A percentile compares a stretch with the other conserved stretches of the same genome.
phyloP scores from a whole-genome alignment of 2,329 filamentous ascomycete genomes.

The Sporothrix phasma region DNA sequence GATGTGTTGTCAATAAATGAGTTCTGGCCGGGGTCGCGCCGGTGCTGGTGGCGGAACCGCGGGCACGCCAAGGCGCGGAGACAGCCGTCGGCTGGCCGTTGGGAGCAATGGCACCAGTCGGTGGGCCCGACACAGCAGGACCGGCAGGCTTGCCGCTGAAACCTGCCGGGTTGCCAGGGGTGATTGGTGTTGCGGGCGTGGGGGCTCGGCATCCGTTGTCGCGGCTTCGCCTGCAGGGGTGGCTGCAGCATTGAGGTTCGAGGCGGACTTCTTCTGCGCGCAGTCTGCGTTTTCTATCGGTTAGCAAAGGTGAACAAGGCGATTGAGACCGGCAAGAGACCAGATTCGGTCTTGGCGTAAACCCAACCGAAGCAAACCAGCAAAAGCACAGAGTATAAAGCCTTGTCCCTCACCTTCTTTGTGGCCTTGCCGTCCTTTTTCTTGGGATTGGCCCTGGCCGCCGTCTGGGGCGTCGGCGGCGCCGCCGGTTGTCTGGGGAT shows the following conservation, averaged over 20 bases:
- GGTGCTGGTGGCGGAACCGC: slow-evolving; percentile 34
- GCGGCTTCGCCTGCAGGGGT: slow-evolving; percentile 47
- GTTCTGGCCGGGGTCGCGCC: slow-evolving; percentile 37
- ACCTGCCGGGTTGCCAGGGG: slow-evolving; percentile 42
- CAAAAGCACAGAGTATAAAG: background rate
- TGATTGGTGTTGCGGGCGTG: slow-evolving; percentile 56
- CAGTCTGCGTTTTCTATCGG: slow-evolving; percentile 32
- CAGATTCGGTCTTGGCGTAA: background rate
- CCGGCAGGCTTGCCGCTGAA: slow-evolving; percentile 35
- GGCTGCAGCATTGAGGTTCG: slow-evolving; percentile 40
- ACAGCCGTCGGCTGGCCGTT: slow-evolving; percentile 38
- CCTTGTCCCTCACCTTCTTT: slow-evolving; percentile 50
- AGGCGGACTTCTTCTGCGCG: slow-evolving; percentile 55
- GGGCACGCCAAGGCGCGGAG: slow-evolving; percentile 33
- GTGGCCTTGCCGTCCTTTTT: slow-evolving; percentile 62
- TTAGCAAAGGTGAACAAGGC: background rate
- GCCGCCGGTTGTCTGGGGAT: slow-evolving; percentile 54
- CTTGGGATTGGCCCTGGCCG: slow-evolving; percentile 63
- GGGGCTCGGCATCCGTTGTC: slow-evolving; percentile 45
- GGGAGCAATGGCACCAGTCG: slow-evolving; percentile 25
- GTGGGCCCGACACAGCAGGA: slow-evolving; percentile 28
- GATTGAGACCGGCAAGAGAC: background rate
- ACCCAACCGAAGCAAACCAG: background rate
- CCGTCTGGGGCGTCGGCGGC: slow-evolving; percentile 66
- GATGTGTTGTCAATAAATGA: slow-evolving; percentile 35